Evolutionary conservation across 2,329 filamentous ascomycete species (phyloP).

Genomic region (Fusarium sp.): DNA sequence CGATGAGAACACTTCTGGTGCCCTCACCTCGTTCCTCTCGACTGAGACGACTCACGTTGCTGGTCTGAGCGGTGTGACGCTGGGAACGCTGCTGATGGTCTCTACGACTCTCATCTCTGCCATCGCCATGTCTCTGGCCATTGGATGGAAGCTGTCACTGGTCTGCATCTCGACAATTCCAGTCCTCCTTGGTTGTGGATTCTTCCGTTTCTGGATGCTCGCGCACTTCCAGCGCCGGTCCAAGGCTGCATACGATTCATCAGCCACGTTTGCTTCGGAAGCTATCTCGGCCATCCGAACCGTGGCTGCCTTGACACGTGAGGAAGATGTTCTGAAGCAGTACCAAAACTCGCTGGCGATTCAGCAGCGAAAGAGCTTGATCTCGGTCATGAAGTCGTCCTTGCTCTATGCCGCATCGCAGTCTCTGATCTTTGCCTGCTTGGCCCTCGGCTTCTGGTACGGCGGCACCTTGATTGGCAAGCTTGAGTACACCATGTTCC

Average conservation of each 20-base stretch:
- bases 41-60: conserved; percentile 91
- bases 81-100: conserved; percentile 88
- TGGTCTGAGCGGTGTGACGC: conserved; percentile 86
- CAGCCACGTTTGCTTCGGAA: conserved; percentile 90
- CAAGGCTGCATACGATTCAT: conserved; percentile 82
- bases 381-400: conserved; percentile 81
- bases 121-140: conserved; percentile 75
- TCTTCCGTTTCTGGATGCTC: conserved; percentile 87
- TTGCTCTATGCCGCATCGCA: conserved; percentile 86
- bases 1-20: conserved; percentile 89
- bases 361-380: conserved; percentile 76
- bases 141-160: conserved; percentile 90
- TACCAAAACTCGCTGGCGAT: conserved; percentile 76
- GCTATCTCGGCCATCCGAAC: conserved; percentile 94
- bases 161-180: conserved; percentile 86
- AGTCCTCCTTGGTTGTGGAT: conserved; percentile 82
- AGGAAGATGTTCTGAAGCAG: conserved; percentile 79
- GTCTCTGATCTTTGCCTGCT: conserved; percentile 83
- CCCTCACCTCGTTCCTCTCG: conserved; percentile 88
- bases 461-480: conserved; percentile 81
- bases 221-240: conserved; percentile 82
- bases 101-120: conserved; percentile 82
- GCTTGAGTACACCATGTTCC: conserved; percentile 79
- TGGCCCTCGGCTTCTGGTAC: conserved; percentile 94
- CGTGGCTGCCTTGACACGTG: conserved; percentile 89